phyloP scores from a whole-genome alignment of 768 basidiomycete species.

The Sarcomyxa edulis region DNA sequence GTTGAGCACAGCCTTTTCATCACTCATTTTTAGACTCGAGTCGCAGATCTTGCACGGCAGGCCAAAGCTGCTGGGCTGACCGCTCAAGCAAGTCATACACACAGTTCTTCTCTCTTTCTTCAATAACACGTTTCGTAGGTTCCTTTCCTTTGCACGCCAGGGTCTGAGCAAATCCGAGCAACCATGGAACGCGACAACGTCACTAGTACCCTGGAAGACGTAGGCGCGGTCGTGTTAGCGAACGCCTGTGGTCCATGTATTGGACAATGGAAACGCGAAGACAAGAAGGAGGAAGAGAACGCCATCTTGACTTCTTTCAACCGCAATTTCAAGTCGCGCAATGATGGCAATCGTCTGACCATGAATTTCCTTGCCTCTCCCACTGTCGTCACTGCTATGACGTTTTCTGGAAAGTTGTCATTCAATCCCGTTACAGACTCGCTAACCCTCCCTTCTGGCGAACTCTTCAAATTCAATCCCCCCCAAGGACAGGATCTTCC shows the following conservation, averaged over 20 bases:
- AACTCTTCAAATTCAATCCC: conserved; percentile 77
- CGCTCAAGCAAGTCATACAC: conserved; percentile 50
- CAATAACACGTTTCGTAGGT: conserved; percentile 33
- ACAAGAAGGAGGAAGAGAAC: conserved; percentile 86
- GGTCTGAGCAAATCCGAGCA: conserved; percentile 94
- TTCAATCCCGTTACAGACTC: conserved; percentile 92
- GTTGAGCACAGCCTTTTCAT: conserved; percentile 5
- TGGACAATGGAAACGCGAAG: conserved; percentile 97
- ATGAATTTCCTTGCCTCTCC: conserved; percentile 99
- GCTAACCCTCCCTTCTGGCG: conserved; percentile 59
- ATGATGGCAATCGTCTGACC: conserved; percentile 90
- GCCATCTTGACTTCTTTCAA: conserved; percentile 98
- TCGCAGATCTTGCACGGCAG: conserved; percentile 87
- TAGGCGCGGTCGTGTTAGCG: conserved; percentile 92
- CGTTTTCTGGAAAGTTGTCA: conserved; percentile 87
- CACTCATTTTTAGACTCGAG: conserved; percentile 59
- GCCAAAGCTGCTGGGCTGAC: conserved; percentile 80
- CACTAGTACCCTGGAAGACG: conserved; percentile 73
- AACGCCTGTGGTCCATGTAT: conserved; percentile 99
- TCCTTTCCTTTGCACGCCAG: conserved; percentile 84
- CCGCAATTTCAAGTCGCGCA: conserved; percentile 78
- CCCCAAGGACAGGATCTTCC: conserved; percentile 87
- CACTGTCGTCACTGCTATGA: conserved; percentile 95
- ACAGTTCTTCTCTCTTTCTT: background rate
- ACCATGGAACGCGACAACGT: conserved; percentile 95